Base-by-base conservation (phyloP, 306 rosid genomes). In the Begonia masoniana region DNA sequence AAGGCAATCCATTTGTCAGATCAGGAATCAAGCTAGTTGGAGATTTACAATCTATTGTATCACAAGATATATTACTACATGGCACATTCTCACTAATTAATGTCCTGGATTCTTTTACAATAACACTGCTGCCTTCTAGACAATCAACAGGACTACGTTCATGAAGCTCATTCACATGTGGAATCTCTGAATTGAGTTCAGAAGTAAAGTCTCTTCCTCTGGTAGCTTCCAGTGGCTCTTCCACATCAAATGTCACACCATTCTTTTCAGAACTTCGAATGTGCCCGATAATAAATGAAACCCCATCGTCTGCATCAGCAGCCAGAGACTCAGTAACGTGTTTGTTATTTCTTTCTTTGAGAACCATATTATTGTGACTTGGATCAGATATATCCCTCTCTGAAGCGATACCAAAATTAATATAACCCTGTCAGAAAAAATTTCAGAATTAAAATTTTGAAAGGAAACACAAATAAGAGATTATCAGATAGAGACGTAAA, bases 221-320 rank as follows among this genome's bases (percentile, higher is more conserved):
- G 19, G 67, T 31, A 53, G 75, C 68, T 70, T 74, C 82, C 56
- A 49, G 56, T 15, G 59, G 54, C 51, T 64, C 71, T 72, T 64
- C 71, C 31, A 8, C 43, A 51, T 66, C 74, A 61, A 55, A 50
- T 24, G 51, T 46, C 31, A 72, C 64, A 15, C 50, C 75, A 56
- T 72, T 66, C 46, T 51, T 47, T 68, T 70, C 75, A 42, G 84
- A 70, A 54, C 66, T 66, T 76, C 79, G 76, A 61, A 72, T 70
- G 64, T 77, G 91, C 45, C 94, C 94, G 51, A 74, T 78, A 68
- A 83, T 79, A 74, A 76, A 80, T 56, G 85, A 83, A 82, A 87
- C 93, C 62, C 93, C 99, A 69, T 83, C 99, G 79, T 92, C 99
- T 39, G 94, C 81, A 66, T 80, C 95, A 47, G 85, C 93, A 73